Percentiles rank a stretch among this genome's conserved stretches.
Conservation (phyloP, 495 filamentous ascomycete genomes). For the Talaromyces stipitatus region DNA sequence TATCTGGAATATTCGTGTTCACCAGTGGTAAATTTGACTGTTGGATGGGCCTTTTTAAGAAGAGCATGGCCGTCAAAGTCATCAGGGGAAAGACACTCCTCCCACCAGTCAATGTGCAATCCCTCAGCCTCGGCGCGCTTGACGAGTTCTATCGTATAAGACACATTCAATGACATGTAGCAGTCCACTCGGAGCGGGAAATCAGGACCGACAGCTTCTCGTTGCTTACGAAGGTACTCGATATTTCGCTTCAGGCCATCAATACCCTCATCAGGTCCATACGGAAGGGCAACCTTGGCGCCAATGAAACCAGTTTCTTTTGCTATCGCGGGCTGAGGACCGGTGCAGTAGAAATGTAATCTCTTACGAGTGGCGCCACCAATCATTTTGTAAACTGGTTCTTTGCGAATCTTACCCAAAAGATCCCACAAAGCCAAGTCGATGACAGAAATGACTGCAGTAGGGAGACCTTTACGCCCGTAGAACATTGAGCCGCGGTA, state of each 20-base stretch:
- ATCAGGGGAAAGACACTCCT: constrained; percentile 84
- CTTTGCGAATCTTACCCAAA: constrained; percentile 77
- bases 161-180: constrained; percentile 90
- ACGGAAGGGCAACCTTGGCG: constrained; percentile 81
- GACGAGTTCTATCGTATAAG: constrained; percentile 85
- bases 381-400: constrained; percentile 92
- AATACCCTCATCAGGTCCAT: constrained; percentile 77
- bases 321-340: constrained; percentile 70
- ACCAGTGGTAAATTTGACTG: constrained; percentile 88
- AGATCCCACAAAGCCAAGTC: constrained; percentile 91
- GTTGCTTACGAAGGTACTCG: constrained; percentile 76
- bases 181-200: constrained; percentile 93
- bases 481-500: constrained; percentile 94
- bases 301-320: constrained; percentile 81
- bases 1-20: constrained; percentile 92
- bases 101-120: constrained; percentile 93
- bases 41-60: constrained; percentile 82
- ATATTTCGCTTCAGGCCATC: constrained; percentile 80
- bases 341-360: constrained; percentile 89
- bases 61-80: constrained; percentile 83
- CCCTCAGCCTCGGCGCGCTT: constrained; percentile 69
- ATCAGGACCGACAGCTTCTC: constrained; percentile 76
- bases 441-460: constrained; percentile 88
- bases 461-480: constrained; percentile 80
- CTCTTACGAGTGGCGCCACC: constrained; percentile 74